Conservation (phyloP, 148 eudicot species). For the Spergularia marina region DNA sequence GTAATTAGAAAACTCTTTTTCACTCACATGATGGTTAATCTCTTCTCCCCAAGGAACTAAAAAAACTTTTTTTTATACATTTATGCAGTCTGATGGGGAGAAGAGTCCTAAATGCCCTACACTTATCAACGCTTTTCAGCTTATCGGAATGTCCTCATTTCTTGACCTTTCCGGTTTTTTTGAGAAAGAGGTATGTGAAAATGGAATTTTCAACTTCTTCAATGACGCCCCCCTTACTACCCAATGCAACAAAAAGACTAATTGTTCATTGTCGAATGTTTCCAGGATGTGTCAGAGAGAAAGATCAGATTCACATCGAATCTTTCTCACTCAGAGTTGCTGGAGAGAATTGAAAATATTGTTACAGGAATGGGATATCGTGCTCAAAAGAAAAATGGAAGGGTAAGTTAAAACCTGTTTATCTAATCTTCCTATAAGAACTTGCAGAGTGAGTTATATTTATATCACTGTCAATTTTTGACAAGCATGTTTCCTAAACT, state of each 20-base stretch:
- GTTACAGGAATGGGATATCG: conserved; percentile 75
- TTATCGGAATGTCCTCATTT: conserved; percentile 90
- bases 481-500: background rate
- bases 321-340: conserved; percentile 61
- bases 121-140: conserved; percentile 85
- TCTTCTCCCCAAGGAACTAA: background rate
- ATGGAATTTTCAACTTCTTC: background rate
- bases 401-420: conserved; percentile 39
- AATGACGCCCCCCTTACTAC: too few species aligned
- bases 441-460: background rate
- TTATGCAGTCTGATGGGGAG: conserved; percentile 49
- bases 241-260: background rate
- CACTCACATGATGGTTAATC: background rate
- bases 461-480: background rate
- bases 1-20: conserved; percentile 25
- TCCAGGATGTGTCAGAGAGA: conserved; percentile 75
- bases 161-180: conserved; percentile 97
- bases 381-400: conserved; percentile 79
- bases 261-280: conserved; percentile 2
- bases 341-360: conserved; percentile 67
- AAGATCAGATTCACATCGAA: conserved; percentile 84
- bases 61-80: conserved; percentile 4
- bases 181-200: conserved; percentile 67
- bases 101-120: conserved; percentile 47
- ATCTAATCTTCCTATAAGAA: background rate